These are phyloP conservation scores for Cerrena zonata DNA, from an alignment of 1,284 basidiomycete genomes.

Conservation along the genomic window DNA sequence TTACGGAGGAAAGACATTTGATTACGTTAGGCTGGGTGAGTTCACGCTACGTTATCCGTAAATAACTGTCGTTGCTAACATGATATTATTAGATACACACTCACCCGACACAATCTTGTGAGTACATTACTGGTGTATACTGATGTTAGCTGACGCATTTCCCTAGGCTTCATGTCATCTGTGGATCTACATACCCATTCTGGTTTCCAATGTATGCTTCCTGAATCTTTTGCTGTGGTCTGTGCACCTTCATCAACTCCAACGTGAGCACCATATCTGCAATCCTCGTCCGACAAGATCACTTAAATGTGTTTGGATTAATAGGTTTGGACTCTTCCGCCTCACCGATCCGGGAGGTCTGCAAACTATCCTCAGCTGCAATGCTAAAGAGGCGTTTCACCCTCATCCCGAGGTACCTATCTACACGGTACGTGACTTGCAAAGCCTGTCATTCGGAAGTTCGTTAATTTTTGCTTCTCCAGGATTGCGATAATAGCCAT, in stretches of 20 bases:
- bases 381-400: conserved; percentile 72
- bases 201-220: conserved; percentile 79
- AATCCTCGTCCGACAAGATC: conserved; percentile 3
- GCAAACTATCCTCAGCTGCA: conserved; percentile 62
- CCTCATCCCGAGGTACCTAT: conserved; percentile 76
- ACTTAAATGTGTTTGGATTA: background rate
- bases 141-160: background rate
- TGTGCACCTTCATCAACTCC: conserved; percentile 78
- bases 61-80: background rate
- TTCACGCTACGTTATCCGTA: conserved; percentile 14
- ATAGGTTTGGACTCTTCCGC: conserved; percentile 79
- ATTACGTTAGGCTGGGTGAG: conserved; percentile 86
- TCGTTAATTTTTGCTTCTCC: background rate
- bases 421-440: conserved; percentile 59
- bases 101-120: conserved; percentile 83
- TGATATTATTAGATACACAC: conserved; percentile 70
- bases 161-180: conserved; percentile 77
- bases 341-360: conserved; percentile 81
- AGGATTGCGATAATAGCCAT: conserved; percentile 77
- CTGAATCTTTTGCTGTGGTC: conserved; percentile 86
- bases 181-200: conserved; percentile 86
- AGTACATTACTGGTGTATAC: conserved; percentile 20
- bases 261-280: conserved; percentile 41
- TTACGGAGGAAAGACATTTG: conserved; percentile 71
- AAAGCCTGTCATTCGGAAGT: conserved; percentile 1